Evolutionary conservation across 371 early-diverging fungal species (phyloP).

Genomic region (Modicella reniformis): DNA sequence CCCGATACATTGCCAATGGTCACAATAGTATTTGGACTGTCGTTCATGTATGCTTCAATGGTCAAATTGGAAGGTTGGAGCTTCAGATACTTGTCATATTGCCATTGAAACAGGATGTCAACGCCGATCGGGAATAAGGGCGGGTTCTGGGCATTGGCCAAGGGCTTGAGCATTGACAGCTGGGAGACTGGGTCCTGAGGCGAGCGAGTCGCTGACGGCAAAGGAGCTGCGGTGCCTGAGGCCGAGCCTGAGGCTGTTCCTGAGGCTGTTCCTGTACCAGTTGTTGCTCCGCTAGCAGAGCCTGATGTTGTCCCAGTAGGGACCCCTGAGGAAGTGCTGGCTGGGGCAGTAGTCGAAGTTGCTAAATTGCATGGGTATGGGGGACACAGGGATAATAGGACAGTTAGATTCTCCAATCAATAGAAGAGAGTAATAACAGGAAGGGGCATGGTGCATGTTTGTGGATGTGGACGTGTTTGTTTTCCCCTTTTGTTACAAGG

Average conservation of each 20-base stretch:
- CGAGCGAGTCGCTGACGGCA: constrained; percentile 8
- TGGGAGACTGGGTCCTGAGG: constrained; percentile 19
- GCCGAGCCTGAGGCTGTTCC: constrained; percentile 22
- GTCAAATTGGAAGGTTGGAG: constrained; percentile 35
- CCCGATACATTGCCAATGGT: constrained; percentile 38
- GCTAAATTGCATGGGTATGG: too few species aligned
- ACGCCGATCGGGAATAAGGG: constrained; percentile 36
- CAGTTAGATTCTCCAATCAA: too few species aligned
- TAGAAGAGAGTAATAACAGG: too few species aligned
- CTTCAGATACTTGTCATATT: constrained; percentile 21
- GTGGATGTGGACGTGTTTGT: too few species aligned
- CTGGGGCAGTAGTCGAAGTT: not conserved
- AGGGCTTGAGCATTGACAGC: constrained; percentile 29
- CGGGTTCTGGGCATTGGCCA: constrained; percentile 16
- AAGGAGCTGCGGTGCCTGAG: constrained; percentile 10
- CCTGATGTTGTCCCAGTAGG: constrained; percentile 5
- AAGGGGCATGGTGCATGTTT: too few species aligned
- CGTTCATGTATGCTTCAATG: constrained; percentile 27
- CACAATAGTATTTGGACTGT: constrained; percentile 12
- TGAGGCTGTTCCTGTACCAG: constrained; percentile 19
- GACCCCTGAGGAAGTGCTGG: not conserved
- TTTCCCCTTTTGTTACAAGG: too few species aligned
- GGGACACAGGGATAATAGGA: too few species aligned
- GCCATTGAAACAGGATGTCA: constrained; percentile 42
- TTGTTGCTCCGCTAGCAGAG: too few species aligned